Evolutionary conservation across 257 asterid species (phyloP), one percentile per base, ranked within the genome.

Genomic region (Cruciata laevipes): DNA sequence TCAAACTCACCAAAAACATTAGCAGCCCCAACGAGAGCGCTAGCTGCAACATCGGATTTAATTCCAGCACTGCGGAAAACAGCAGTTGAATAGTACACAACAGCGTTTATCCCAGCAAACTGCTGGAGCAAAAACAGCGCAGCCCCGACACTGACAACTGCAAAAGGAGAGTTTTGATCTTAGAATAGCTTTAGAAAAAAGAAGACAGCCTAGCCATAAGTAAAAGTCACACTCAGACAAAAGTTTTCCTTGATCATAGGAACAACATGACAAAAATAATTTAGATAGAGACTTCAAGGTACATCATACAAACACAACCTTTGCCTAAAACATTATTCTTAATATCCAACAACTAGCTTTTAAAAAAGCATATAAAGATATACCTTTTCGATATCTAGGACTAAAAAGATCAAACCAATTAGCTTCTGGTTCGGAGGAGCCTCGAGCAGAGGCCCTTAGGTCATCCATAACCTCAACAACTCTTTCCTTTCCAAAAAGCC

Each of bases 131-230:
- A 75, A 83, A 88, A 93, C 75, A 93, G 83, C 71, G 91, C 86
- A 57, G 91, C 95, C 71, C 98, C 98, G 51, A 90, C 92, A 83
- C 95, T 85, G 66, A 93, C 97, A 80, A 86, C 98, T 93, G 96
- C 83, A 84, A 70, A 68, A 16, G 1, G 27, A 33, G 12, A 44
- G 31, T 23, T 56, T 66, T 30, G 3, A 10, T 32, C 13, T 18
- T 10, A 17, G 33, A 20, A 66, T 52, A n/a, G 31, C 60, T 35
- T 23, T 10, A 47, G 21, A 66, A 7, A 24, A 0, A 3, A 16
- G 56, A 53, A 17, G 18, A 44, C 3, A 33, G 47, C 32, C 32
- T 32, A 7, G 57, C 64, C 67, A 65, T 9, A 18, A 11, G 24
- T 14, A 61, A 0, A 65, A 20, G 47, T 63, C 51, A 51, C 17